Evolutionary conservation across 1,284 basidiomycete species (phyloP).

Genomic region (Athelia sp.): DNA sequence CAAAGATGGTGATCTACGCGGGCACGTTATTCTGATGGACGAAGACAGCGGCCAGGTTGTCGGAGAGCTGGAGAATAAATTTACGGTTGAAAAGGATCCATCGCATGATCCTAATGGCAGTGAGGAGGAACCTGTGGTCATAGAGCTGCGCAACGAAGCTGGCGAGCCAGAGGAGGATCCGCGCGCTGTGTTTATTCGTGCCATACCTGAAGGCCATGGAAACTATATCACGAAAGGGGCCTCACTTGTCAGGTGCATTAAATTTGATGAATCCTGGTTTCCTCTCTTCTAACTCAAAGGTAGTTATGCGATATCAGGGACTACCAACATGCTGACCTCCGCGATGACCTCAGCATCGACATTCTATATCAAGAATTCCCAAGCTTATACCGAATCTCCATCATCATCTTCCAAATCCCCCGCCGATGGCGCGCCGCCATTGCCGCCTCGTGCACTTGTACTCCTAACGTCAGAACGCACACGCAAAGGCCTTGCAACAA

Average conservation of each 20-base stretch:
- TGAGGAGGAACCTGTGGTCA: constrained; percentile 63
- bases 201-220: constrained; percentile 62
- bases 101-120: constrained; percentile 40
- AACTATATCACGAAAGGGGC: constrained; percentile 74
- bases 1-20: constrained; percentile 46
- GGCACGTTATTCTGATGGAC: constrained; percentile 70
- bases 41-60: constrained; percentile 72
- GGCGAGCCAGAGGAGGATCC: constrained; percentile 34
- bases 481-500: constrained; percentile 49
- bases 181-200: constrained; percentile 50
- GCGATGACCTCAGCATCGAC: constrained; percentile 61
- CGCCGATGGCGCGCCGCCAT: constrained; percentile 33
- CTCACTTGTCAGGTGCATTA: constrained; percentile 56
- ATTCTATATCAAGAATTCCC: constrained; percentile 57
- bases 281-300: constrained; percentile 1
- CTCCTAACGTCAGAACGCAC: constrained; percentile 59
- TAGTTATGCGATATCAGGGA: constrained; percentile 65
- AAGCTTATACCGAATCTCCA: constrained; percentile 37
- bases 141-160: constrained; percentile 59
- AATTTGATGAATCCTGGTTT: background rate
- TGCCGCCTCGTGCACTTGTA: constrained; percentile 47
- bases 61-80: constrained; percentile 60
- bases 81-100: constrained; percentile 58
- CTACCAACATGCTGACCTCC: constrained; percentile 58
- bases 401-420: constrained; percentile 23